phyloP scores from a whole-genome alignment of 805 yeast genomes.

The Zygosaccharomyces pseudorouxii region DNA sequence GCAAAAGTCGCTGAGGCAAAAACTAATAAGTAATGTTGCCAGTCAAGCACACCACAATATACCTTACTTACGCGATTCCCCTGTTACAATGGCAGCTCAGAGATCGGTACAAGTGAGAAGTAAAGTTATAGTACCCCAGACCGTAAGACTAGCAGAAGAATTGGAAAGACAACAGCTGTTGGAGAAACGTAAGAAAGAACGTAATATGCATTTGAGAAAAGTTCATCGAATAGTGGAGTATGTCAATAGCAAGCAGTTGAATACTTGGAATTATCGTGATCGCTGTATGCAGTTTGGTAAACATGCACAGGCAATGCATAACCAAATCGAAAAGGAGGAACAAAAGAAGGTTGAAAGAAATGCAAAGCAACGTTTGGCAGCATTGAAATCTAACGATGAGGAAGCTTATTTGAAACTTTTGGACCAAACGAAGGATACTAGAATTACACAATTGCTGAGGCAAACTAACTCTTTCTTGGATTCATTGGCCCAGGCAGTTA shows the following conservation, averaged over 20 bases:
- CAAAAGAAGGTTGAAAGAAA: conserved; percentile 68
- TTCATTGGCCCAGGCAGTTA: conserved; percentile 73
- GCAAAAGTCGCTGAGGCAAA: conserved; percentile 66
- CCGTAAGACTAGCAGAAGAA: conserved; percentile 71
- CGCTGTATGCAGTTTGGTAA: conserved; percentile 33
- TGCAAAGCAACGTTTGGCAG: conserved; percentile 85
- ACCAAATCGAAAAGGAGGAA: conserved; percentile 63
- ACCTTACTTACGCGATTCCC: conserved; percentile 47
- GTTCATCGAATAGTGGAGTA: conserved; percentile 39
- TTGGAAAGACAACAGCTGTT: conserved; percentile 65
- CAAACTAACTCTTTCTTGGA: conserved; percentile 78
- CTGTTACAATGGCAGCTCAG: conserved; percentile 60
- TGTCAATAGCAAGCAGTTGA: conserved; percentile 29
- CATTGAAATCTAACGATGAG: conserved; percentile 81
- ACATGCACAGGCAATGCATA: conserved; percentile 25
- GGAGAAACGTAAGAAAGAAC: conserved; percentile 52
- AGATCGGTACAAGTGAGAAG: conserved; percentile 64
- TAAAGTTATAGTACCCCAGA: conserved; percentile 66
- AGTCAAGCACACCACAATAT: conserved; percentile 53
- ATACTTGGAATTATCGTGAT: conserved; percentile 22
- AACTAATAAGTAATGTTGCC: conserved; percentile 49
- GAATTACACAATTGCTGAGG: conserved; percentile 76
- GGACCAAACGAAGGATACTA: conserved; percentile 82
- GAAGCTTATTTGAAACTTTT: conserved; percentile 79
- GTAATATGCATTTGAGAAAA: conserved; percentile 47